These are phyloP conservation scores for Geosmithia morbida DNA, from an alignment of 2,329 filamentous ascomycete species.

Conservation along the genomic window DNA sequence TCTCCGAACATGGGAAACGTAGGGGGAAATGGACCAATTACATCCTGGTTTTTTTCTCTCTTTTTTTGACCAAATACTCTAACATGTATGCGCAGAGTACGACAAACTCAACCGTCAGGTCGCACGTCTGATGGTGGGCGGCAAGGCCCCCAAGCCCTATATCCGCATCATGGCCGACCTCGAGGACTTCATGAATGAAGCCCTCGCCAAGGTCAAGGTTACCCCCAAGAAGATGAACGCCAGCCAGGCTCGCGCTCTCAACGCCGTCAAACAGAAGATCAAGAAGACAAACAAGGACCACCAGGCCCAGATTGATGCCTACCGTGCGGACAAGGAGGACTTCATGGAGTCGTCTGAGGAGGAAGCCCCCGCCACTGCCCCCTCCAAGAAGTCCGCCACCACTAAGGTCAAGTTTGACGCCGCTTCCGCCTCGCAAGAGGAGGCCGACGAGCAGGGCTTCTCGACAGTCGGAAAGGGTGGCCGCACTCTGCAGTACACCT, in stretches of 20 bases:
- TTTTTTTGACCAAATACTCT: conserved; percentile 1
- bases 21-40: not conserved
- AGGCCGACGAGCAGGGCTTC: conserved; percentile 76
- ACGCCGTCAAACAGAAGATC: conserved; percentile 95
- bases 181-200: conserved; percentile 89
- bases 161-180: conserved; percentile 87
- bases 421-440: conserved; percentile 24
- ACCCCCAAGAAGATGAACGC: conserved; percentile 98
- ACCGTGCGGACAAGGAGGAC: conserved; percentile 68
- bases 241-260: conserved; percentile 83
- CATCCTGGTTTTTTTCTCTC: not conserved
- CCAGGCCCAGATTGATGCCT: conserved; percentile 73
- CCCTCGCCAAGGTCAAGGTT: conserved; percentile 89
- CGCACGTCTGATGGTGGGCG: conserved; percentile 60
- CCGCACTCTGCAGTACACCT: conserved; percentile 79
- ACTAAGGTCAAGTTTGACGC: conserved; percentile 19
- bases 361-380: conserved; percentile 39
- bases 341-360: conserved; percentile 82
- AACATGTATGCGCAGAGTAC: conserved; percentile 48
- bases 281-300: conserved; percentile 98
- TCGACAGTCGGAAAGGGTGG: conserved; percentile 79
- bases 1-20: not conserved
- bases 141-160: conserved; percentile 78
- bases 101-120: conserved; percentile 88
- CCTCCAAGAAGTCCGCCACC: conserved; percentile 15